A percentile compares a stretch with the other conserved stretches of the same genome.
Evolutionary conservation across 345 rosid genomes (phyloP).

Genomic region (Cardiospermum halicacabum): DNA sequence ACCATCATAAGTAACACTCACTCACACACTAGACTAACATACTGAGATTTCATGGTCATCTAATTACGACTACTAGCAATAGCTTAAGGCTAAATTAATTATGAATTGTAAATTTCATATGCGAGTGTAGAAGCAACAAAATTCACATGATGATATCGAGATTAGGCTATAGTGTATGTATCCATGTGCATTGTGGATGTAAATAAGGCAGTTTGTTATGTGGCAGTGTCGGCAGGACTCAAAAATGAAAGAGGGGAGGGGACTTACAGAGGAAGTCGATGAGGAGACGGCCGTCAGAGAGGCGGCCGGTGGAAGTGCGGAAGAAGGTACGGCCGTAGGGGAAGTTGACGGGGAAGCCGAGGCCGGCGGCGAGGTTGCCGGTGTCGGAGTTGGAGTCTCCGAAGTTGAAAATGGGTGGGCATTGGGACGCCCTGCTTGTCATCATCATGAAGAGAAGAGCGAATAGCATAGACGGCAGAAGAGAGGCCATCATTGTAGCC

Average conservation of each 20-base stretch:
- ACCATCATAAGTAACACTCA: too few relatives aligned
- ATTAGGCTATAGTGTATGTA: too few relatives aligned
- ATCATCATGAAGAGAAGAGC: not conserved
- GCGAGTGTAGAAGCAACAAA: too few relatives aligned
- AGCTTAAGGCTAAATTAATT: too few relatives aligned
- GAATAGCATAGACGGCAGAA: not conserved
- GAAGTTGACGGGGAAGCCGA: constrained; percentile 56
- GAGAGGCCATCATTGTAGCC: constrained; percentile 9
- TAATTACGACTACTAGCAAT: too few relatives aligned
- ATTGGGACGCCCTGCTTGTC: constrained; percentile 29
- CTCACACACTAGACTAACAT: too few relatives aligned
- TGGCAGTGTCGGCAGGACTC: too few relatives aligned
- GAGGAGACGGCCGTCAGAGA: constrained; percentile 81
- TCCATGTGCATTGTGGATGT: too few relatives aligned
- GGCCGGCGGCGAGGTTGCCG: constrained; percentile 83
- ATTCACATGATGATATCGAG: too few relatives aligned
- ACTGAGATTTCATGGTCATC: too few relatives aligned
- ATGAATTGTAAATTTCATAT: too few relatives aligned
- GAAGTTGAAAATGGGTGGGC: constrained; percentile 69
- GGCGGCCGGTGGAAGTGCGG: constrained; percentile 61
- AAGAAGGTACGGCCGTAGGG: constrained; percentile 78
- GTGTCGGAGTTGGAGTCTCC: constrained; percentile 95
- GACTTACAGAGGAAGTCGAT: constrained; percentile 80
- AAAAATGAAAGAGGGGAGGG: not conserved
- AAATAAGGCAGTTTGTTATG: too few relatives aligned